A percentile compares a stretch with the other conserved stretches of the same genome.
Conservation (phyloP, 2,329 filamentous ascomycete genomes). For the Alternaria postmessia region DNA sequence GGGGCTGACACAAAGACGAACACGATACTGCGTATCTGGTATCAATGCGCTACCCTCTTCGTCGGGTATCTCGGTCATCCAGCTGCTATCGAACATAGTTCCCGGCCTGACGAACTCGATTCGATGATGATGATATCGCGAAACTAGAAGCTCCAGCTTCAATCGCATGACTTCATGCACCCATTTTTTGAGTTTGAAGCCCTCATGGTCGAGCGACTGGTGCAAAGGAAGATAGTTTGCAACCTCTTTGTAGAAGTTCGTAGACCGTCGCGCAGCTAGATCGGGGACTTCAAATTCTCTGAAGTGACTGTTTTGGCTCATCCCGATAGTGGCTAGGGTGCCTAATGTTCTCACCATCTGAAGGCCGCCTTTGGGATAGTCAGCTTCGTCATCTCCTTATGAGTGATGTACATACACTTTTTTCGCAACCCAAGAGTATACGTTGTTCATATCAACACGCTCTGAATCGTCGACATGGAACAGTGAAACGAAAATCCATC, state of each 20-base stretch:
- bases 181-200: not conserved
- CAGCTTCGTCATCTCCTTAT: too few species aligned
- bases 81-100: not conserved
- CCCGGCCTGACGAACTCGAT: not conserved
- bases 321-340: too few species aligned
- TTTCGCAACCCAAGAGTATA: too few species aligned
- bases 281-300: too few species aligned
- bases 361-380: too few species aligned
- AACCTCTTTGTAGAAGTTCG: not conserved
- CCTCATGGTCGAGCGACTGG: too few species aligned
- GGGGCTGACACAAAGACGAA: not conserved
- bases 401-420: too few species aligned
- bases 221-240: not conserved
- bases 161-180: not conserved
- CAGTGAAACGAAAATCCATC: not conserved
- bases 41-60: not conserved
- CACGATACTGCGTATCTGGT: not conserved
- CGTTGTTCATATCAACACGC: rapidly evolving
- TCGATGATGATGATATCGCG: not conserved
- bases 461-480: too few species aligned
- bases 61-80: not conserved
- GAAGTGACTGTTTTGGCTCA: too few species aligned
- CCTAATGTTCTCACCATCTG: too few species aligned
- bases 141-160: not conserved
- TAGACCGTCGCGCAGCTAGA: not conserved